Evolutionary conservation across 148 eudicot species (phyloP), one percentile per base, ranked within the genome.

Genomic region (Rhododendron ferrugineum): DNA sequence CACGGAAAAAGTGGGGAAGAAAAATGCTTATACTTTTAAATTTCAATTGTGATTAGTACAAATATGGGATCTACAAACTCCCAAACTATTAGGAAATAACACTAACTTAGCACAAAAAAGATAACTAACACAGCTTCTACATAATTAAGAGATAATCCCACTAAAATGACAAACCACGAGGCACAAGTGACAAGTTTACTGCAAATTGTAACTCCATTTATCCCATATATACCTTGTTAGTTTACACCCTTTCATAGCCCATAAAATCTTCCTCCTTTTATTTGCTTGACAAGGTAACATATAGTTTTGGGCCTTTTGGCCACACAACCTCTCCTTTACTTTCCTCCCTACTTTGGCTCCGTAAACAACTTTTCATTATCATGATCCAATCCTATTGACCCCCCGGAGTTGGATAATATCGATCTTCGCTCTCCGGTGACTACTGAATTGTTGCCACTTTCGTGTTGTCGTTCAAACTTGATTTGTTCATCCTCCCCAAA

Each of bases 391-490:
- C 90, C 94, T 3, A 74, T 87, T 2, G 93, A 90, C 18, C 97
- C 97, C 26, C 98, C n/a, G 91, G 37, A 1, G 98, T 95, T 16
- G 95, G 87, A 83, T 95, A 93, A 77, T 92, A 92, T 82, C 96
- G 85, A 83, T 95, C 98, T 85, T 94, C 97, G 82, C 91, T 93
- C 82, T 92, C 96, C 3, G 96, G 95, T n/a, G 96, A 95, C 4
- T 84, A 52, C 5, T 90, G 87, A 30, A 70, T 30, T 44, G 86
- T 84, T 2, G 89, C 81, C 36, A 80, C 84, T 77, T 87, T 90
- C 26, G 79, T 85, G 68, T 75, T 79, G 47, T 89, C 88, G 22
- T 70, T 87, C 40, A 82, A 76, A 56, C 40, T 77, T 30, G 88
- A 88, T 84, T 85, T 87, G 80, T 72, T 84, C 83, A 81, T 82